Evolutionary conservation across 148 eudicot species (phyloP), one percentile per base, ranked within the genome.

Genomic region (Polygonum maritimum): DNA sequence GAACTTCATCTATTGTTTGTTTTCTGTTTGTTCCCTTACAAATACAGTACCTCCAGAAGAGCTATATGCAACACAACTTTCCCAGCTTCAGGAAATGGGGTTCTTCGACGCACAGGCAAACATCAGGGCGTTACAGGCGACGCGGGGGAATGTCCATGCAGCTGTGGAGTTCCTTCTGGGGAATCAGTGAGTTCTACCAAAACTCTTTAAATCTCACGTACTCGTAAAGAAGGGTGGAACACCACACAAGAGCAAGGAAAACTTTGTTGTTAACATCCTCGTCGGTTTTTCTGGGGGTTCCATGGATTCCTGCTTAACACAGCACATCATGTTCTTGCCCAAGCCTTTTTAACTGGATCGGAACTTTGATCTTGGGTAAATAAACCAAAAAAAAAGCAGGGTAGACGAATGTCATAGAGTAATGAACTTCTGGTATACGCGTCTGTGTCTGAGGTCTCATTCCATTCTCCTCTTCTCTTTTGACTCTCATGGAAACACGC

Each of bases 1-100:
- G 2, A 2, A 12, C 47, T 41, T 55, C 19, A 3, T 5, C 49
- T 1, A 60, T n/a, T 78, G 78, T 76, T 44, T 44, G 7, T 7
- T 40, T 5, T 26, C 31, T 26, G 31, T 26, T 26, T 26, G 0
- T 26, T 26, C 31, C 31, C 31, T 40, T 40, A 40, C 5, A 40
- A 40, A 44, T 6, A 7, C 8, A 91, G 99, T 89, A 74, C 94
- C 99, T 21, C 99, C 99, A 2, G 99, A 95, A 79, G 97, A 95
- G 81, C 97, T 88, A 14, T 95, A 92, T 83, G 97, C 98, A 22
- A 90, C 89, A 48, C 99, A 95, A 75, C 88, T 95, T 6, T 81
- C 92, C 12, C 99, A 92, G 80, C 92, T 95, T 52, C 99, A 92
- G 83, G 99, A 95, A 80, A 92, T 92, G 99, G 99, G 99, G 11